Conservation (phyloP, 1,139 yeast species). For the Candida sojae region DNA sequence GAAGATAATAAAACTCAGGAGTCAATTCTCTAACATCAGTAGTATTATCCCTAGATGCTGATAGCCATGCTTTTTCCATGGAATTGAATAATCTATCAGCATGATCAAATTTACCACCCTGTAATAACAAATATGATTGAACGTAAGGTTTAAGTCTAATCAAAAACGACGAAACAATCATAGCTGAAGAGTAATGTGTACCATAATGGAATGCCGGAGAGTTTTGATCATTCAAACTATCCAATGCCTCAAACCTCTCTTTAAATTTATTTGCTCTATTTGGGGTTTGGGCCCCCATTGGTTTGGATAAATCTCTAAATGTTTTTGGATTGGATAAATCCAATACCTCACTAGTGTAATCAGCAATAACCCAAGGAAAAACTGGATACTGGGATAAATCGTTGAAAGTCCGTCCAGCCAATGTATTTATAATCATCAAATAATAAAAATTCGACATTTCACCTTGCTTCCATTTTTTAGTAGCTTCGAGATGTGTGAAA, state of each 20-base stretch:
- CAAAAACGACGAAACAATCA: slow-evolving; percentile 81
- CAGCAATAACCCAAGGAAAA: slow-evolving; percentile 88
- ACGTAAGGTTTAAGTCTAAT: slow-evolving; percentile 79
- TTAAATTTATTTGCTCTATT: slow-evolving; percentile 60
- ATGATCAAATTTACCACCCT: slow-evolving; percentile 86
- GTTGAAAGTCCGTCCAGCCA: slow-evolving; percentile 86
- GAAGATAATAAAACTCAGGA: slow-evolving; percentile 81
- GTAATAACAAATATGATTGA: slow-evolving; percentile 71
- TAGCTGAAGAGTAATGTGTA: slow-evolving; percentile 88
- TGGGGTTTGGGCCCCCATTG: slow-evolving; percentile 83
- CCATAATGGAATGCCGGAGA: slow-evolving; percentile 87
- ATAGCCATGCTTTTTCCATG: slow-evolving; percentile 71
- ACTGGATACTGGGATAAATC: slow-evolving; percentile 88
- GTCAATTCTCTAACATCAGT: slow-evolving; percentile 85
- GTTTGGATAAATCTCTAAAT: slow-evolving; percentile 75
- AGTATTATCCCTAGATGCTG: slow-evolving; percentile 75
- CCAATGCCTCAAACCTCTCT: slow-evolving; percentile 70
- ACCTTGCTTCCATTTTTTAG: slow-evolving; percentile 73
- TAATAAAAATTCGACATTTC: slow-evolving; percentile 81
- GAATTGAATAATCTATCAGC: slow-evolving; percentile 81
- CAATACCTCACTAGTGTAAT: slow-evolving; percentile 64
- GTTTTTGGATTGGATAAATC: slow-evolving; percentile 61
- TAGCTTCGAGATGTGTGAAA: slow-evolving; percentile 47
- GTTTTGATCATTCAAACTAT: slow-evolving; percentile 51
- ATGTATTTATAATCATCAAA: slow-evolving; percentile 71